Conservation (phyloP, 305 asterid species). For the Plantago coronopus region DNA sequence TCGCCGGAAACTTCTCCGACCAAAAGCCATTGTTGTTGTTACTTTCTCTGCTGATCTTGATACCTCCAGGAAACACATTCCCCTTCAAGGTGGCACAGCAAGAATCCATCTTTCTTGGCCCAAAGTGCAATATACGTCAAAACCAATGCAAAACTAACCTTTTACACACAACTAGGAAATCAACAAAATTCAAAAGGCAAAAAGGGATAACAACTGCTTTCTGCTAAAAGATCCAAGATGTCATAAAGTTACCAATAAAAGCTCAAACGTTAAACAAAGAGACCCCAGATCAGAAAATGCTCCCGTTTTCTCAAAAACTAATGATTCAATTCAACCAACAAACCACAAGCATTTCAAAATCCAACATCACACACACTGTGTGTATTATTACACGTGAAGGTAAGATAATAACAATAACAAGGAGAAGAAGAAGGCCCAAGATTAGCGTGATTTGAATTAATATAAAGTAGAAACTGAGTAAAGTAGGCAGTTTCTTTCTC, state of each 20-base stretch:
- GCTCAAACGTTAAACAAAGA: slow-evolving; percentile 19
- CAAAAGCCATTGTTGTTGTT: slow-evolving; percentile 23
- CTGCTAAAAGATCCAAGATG: slow-evolving; percentile 22
- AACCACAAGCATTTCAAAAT: too few relatives aligned
- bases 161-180: too few relatives aligned
- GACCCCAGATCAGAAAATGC: slow-evolving; percentile 23
- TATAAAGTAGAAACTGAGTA: not conserved
- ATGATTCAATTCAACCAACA: not conserved
- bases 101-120: slow-evolving; percentile 44
- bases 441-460: not conserved
- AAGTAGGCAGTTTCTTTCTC: not conserved
- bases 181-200: too few relatives aligned
- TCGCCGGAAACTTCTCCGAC: slow-evolving; percentile 24
- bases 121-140: not conserved
- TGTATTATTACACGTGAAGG: not conserved
- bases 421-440: slow-evolving; percentile 8
- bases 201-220: slow-evolving; percentile 18
- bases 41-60: slow-evolving; percentile 37
- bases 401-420: too few relatives aligned
- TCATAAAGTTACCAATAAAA: slow-evolving; percentile 16
- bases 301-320: not conserved
- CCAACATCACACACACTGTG: too few relatives aligned
- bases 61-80: slow-evolving; percentile 29
- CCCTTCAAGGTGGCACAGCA: slow-evolving; percentile 49
- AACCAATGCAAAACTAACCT: not conserved